A percentile compares a stretch with the other conserved stretches of the same genome.
phyloP scores from a whole-genome alignment of 805 yeast genomes.

The Candida coleopterorum region DNA sequence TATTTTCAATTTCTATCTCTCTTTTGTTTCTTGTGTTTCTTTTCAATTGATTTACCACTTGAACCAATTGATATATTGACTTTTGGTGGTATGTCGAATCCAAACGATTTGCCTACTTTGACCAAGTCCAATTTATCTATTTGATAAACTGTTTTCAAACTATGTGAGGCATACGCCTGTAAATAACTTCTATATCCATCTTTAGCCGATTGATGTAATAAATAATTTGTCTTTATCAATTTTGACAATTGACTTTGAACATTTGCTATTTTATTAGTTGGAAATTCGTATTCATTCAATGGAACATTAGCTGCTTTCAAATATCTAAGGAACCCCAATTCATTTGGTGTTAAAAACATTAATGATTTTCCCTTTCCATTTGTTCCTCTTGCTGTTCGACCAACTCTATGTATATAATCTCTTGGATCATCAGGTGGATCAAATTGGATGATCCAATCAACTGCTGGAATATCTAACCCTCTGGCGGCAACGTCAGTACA shows the following conservation, averaged over 20 bases:
- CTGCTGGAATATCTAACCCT: conserved; percentile 97
- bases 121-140: conserved; percentile 91
- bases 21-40: conserved; percentile 43
- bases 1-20: conserved; percentile 12
- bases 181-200: conserved; percentile 96
- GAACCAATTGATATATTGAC: conserved; percentile 96
- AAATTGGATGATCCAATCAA: conserved; percentile 98
- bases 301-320: conserved; percentile 97
- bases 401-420: conserved; percentile 97
- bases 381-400: conserved; percentile 95
- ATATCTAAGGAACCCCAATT: conserved; percentile 90
- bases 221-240: conserved; percentile 84
- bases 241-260: conserved; percentile 92
- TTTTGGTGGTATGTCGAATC: conserved; percentile 93
- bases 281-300: conserved; percentile 94
- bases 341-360: conserved; percentile 93
- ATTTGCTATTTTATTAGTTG: conserved; percentile 88
- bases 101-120: conserved; percentile 93
- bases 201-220: conserved; percentile 92
- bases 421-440: conserved; percentile 99
- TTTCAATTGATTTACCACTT: conserved; percentile 63
- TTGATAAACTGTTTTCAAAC: conserved; percentile 91
- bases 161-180: conserved; percentile 97
- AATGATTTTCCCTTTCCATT: conserved; percentile 87
- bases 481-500: conserved; percentile 99